Percentiles rank a stretch among this genome's conserved stretches.
Evolutionary conservation across 495 filamentous ascomycete species (phyloP).

Genomic region (Lindgomyces ingoldianus): DNA sequence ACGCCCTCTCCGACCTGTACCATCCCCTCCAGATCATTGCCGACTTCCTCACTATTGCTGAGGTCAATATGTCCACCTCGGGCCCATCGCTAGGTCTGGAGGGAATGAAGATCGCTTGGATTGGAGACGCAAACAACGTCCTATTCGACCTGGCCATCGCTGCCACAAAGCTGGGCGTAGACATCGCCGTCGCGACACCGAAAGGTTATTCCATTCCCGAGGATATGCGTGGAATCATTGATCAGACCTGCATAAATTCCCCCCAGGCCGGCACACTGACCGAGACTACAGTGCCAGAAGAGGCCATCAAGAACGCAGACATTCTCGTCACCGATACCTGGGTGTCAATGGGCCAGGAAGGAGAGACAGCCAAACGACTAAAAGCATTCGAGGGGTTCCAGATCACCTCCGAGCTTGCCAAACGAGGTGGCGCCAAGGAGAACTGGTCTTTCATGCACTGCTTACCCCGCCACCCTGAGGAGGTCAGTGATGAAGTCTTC

Average conservation of each 20-base stretch:
- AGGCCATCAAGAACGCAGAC: slow-evolving; percentile 85
- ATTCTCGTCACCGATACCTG: slow-evolving; percentile 95
- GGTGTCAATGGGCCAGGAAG: slow-evolving; percentile 97
- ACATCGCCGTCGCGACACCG: slow-evolving; percentile 84
- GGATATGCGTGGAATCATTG: slow-evolving; percentile 68
- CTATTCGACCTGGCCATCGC: slow-evolving; percentile 88
- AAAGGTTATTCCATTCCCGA: slow-evolving; percentile 75
- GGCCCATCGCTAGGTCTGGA: slow-evolving; percentile 64
- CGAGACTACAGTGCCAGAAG: slow-evolving; percentile 78
- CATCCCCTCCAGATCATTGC: slow-evolving; percentile 92
- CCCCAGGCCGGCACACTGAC: slow-evolving; percentile 62
- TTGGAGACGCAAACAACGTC: slow-evolving; percentile 96
- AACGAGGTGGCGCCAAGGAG: slow-evolving; percentile 81
- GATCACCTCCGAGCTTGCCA: slow-evolving; percentile 78
- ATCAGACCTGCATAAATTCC: slow-evolving; percentile 58
- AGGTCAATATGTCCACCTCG: slow-evolving; percentile 61
- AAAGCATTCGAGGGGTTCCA: slow-evolving; percentile 87
- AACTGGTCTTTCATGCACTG: slow-evolving; percentile 99
- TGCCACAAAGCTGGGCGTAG: slow-evolving; percentile 80
- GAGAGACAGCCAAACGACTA: slow-evolving; percentile 70
- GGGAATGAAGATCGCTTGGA: slow-evolving; percentile 87
- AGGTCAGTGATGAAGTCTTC: slow-evolving; percentile 93
- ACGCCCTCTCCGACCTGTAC: slow-evolving; percentile 83
- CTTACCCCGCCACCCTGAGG: slow-evolving; percentile 88
- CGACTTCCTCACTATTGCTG: slow-evolving; percentile 88